Percentiles rank a stretch among this genome's conserved stretches.
These are phyloP conservation scores for Rhodotorula babjevae DNA, from an alignment of 768 basidiomycete genomes.

Conservation along the genomic window DNA sequence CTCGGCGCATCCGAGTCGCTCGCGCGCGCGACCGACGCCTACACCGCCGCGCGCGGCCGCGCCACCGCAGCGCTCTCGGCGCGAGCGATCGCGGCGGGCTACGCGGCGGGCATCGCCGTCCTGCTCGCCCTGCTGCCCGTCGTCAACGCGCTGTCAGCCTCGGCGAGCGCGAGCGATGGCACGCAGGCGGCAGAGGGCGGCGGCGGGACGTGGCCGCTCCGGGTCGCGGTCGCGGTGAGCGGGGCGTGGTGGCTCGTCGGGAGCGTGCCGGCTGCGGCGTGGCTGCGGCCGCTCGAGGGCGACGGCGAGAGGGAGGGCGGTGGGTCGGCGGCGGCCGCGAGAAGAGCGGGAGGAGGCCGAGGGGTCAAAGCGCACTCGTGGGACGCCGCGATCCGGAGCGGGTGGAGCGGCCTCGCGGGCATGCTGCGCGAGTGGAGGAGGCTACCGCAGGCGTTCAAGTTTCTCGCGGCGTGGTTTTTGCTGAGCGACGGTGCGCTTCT, in stretches of 20 bases:
- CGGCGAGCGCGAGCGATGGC: background rate
- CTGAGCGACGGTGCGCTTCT: constrained; percentile 70
- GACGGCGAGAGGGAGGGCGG: constrained; percentile 49
- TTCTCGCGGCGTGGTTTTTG: constrained; percentile 88
- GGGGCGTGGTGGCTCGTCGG: constrained; percentile 85
- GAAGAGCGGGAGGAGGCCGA: no score
- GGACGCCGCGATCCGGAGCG: constrained; percentile 49
- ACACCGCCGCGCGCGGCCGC: constrained; percentile 6
- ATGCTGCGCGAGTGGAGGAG: constrained; percentile 74
- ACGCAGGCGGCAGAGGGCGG: no score
- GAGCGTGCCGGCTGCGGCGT: constrained; percentile 56
- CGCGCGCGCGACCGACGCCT: constrained; percentile 29
- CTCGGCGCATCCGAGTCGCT: constrained; percentile 59
- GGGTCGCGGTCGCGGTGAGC: constrained; percentile 76
- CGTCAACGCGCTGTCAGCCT: constrained; percentile 44
- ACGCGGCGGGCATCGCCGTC: constrained; percentile 64
- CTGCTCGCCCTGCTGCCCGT: constrained; percentile 76
- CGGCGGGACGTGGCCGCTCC: constrained; percentile 67
- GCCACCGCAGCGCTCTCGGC: constrained; percentile 39
- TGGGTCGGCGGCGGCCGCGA: no score
- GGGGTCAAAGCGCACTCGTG: no score
- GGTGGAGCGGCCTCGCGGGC: constrained; percentile 69
- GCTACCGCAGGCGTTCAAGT: constrained; percentile 77
- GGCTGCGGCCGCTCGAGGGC: constrained; percentile 11
- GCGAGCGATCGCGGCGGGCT: constrained; percentile 43